Evolutionary conservation across 139 green algal species (phyloP).

Genomic region (Tetraselmis chui): DNA sequence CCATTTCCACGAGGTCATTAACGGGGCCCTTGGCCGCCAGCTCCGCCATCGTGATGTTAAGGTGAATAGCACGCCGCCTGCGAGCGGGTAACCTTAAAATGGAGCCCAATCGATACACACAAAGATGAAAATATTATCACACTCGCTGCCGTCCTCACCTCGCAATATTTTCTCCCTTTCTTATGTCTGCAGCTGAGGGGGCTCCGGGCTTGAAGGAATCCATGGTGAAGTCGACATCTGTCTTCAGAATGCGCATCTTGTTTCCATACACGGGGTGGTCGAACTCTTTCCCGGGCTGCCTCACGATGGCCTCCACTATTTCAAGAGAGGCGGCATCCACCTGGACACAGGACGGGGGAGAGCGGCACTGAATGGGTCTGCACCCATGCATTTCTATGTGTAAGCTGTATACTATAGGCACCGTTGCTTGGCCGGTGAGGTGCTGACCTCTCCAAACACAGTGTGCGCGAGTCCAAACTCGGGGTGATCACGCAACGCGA

Average conservation of each 20-base stretch:
- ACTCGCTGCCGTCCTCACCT: neutral
- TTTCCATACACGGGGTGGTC: neutral
- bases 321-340: neutral
- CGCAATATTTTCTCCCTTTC: neutral
- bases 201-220: neutral
- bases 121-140: neutral
- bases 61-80: neutral
- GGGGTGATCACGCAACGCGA: neutral
- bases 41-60: neutral
- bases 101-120: no score
- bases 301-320: neutral
- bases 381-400: no score
- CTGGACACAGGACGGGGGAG: no score
- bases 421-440: no score
- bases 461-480: neutral
- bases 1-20: neutral
- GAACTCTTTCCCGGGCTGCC: neutral
- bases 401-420: no score
- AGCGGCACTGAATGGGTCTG: no score
- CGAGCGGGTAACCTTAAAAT: neutral
- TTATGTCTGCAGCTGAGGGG: neutral
- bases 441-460: neutral
- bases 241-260: neutral
- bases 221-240: neutral
- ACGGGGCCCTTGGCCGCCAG: neutral